phyloP scores from a whole-genome alignment of 73 alveolate species.

The Tetrahymena elliotti region DNA sequence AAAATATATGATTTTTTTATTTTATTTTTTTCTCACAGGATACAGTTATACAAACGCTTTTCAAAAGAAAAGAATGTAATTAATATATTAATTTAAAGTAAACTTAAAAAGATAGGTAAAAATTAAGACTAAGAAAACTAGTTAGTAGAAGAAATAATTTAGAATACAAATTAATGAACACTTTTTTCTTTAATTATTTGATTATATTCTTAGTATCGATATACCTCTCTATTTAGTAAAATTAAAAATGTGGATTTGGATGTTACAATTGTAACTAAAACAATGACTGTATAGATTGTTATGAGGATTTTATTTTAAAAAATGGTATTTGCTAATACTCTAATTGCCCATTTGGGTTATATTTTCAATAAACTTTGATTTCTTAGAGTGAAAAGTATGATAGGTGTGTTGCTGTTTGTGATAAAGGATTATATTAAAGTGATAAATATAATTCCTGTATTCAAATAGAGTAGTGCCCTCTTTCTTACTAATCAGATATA shows the following conservation, averaged over 20 bases:
- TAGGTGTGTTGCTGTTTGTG: background rate
- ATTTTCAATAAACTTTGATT: too few relatives aligned
- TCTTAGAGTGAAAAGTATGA: background rate
- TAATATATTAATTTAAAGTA: too few relatives aligned
- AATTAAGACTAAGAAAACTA: too few relatives aligned
- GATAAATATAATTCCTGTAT: background rate
- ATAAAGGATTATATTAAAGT: background rate
- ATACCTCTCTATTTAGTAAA: background rate
- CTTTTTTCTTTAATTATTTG: too few relatives aligned
- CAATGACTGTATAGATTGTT: background rate
- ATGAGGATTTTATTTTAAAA: background rate
- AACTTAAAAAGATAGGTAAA: too few relatives aligned
- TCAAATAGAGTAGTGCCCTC: background rate
- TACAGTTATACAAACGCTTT: too few relatives aligned
- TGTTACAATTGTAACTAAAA: background rate
- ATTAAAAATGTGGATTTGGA: background rate
- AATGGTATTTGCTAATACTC: background rate
- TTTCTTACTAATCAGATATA: background rate
- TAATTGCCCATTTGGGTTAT: background rate
- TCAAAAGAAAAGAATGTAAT: too few relatives aligned
- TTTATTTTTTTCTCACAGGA: too few relatives aligned
- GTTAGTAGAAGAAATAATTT: too few relatives aligned
- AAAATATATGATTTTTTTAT: too few relatives aligned
- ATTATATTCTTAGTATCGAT: background rate
- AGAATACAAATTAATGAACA: too few relatives aligned